A percentile compares a stretch with the other conserved stretches of the same genome.
These are phyloP conservation scores for Microsporum audouinii DNA, from an alignment of 2,329 filamentous ascomycete genomes.

Conservation along the genomic window DNA sequence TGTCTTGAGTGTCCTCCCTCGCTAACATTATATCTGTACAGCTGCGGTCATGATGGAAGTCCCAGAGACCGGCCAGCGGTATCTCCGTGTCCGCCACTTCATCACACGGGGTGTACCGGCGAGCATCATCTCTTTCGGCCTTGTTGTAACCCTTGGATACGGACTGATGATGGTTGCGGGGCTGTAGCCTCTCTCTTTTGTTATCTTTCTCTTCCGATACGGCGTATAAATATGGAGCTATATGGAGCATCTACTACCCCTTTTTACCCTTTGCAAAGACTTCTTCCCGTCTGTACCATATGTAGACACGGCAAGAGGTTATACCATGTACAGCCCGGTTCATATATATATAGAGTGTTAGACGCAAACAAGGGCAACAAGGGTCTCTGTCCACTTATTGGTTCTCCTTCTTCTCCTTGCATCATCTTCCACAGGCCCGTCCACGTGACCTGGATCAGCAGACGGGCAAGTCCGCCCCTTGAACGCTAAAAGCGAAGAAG, in stretches of 20 bases:
- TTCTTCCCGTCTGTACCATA: background rate
- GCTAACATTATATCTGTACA: conserved; percentile 27
- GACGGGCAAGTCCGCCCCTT: background rate
- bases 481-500: background rate
- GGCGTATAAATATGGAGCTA: background rate
- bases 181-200: conserved; percentile 35
- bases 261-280: background rate
- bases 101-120: conserved; percentile 84
- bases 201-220: background rate
- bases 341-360: background rate
- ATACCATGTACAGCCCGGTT: no score
- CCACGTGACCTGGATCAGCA: background rate
- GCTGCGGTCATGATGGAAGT: conserved; percentile 99
- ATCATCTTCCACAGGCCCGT: background rate
- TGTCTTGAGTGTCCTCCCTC: background rate
- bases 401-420: background rate
- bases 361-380: background rate
- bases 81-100: conserved; percentile 87
- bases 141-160: conserved; percentile 84
- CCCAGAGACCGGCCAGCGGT: conserved; percentile 74
- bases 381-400: background rate
- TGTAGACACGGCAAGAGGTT: no score
- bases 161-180: conserved; percentile 71
- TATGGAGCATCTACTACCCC: background rate
- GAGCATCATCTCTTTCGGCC: conserved; percentile 65